A percentile compares a stretch with the other conserved stretches of the same genome.
Evolutionary conservation across 257 asterid species (phyloP).

Genomic region (Capsicum pubescens): DNA sequence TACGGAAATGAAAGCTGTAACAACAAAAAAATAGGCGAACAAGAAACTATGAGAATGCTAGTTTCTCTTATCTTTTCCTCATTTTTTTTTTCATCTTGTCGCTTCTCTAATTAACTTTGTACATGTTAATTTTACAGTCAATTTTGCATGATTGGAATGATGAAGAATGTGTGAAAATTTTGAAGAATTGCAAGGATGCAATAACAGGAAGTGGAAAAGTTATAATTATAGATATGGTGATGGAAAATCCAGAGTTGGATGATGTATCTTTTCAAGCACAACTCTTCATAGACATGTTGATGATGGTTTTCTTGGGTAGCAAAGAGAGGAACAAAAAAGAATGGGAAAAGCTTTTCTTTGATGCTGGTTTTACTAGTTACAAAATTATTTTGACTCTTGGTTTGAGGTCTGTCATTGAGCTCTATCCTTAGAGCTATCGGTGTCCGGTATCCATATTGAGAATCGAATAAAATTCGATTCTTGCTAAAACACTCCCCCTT

Average conservation of each 20-base stretch:
- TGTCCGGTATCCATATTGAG: no score
- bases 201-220: constrained; percentile 32
- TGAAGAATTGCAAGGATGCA: constrained; percentile 36
- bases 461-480: no score
- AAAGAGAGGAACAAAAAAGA: constrained; percentile 32
- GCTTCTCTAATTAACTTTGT: background rate
- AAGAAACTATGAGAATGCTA: background rate
- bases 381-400: background rate
- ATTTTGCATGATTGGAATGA: constrained; percentile 43
- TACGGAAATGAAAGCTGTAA: background rate
- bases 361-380: constrained; percentile 25
- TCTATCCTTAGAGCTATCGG: background rate
- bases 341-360: constrained; percentile 25
- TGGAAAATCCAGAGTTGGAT: background rate
- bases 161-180: constrained; percentile 30
- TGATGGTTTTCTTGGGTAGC: constrained; percentile 26
- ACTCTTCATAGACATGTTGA: constrained; percentile 26
- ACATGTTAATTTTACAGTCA: constrained; percentile 29
- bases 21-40: background rate
- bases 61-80: background rate
- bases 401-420: constrained; percentile 26
- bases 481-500: no score
- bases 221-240: constrained; percentile 35
- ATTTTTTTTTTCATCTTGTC: background rate
- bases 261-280: constrained; percentile 14